These are phyloP conservation scores for Starmerella riodocensis DNA, from an alignment of 805 yeast genomes.

Conservation along the genomic window DNA sequence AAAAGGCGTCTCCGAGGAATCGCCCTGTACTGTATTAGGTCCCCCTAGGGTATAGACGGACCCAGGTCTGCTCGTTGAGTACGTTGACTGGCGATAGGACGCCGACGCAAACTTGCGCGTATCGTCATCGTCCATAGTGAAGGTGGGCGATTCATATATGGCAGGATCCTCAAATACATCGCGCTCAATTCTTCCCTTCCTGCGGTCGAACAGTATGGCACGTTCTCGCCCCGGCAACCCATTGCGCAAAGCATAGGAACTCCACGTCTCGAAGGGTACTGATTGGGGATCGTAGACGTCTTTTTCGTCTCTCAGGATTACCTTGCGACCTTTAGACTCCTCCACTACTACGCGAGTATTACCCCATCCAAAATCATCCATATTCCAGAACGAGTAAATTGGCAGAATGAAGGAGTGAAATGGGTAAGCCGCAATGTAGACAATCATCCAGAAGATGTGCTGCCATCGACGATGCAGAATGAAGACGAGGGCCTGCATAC, in stretches of 20 bases:
- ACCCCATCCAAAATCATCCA: slow-evolving; percentile 56
- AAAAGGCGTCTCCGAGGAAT: slow-evolving; percentile 8
- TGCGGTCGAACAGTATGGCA: slow-evolving; percentile 26
- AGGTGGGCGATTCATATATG: neutral
- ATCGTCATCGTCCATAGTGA: too few relatives aligned
- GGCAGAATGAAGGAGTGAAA: slow-evolving; percentile 51
- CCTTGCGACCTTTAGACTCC: slow-evolving; percentile 39
- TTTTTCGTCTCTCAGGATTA: slow-evolving; percentile 26
- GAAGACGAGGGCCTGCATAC: slow-evolving; percentile 47
- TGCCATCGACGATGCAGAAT: slow-evolving; percentile 35
- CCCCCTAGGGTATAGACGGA: slow-evolving; percentile 7
- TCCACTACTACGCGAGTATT: slow-evolving; percentile 46
- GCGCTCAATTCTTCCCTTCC: slow-evolving; percentile 26
- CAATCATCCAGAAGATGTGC: slow-evolving; percentile 42
- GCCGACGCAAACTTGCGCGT: neutral
- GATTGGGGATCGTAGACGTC: slow-evolving; percentile 28
- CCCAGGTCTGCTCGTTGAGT: slow-evolving; percentile 3
- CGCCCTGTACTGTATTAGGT: neutral
- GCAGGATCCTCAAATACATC: slow-evolving; percentile 20
- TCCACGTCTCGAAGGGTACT: slow-evolving; percentile 31
- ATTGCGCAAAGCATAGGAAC: slow-evolving; percentile 27
- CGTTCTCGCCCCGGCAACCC: slow-evolving; percentile 30
- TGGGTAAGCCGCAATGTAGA: slow-evolving; percentile 46
- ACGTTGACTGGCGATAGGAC: neutral
- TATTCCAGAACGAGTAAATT: slow-evolving; percentile 48